Evolutionary conservation across 305 asterid genomes (phyloP).

Genomic region (Rubia peregrina): DNA sequence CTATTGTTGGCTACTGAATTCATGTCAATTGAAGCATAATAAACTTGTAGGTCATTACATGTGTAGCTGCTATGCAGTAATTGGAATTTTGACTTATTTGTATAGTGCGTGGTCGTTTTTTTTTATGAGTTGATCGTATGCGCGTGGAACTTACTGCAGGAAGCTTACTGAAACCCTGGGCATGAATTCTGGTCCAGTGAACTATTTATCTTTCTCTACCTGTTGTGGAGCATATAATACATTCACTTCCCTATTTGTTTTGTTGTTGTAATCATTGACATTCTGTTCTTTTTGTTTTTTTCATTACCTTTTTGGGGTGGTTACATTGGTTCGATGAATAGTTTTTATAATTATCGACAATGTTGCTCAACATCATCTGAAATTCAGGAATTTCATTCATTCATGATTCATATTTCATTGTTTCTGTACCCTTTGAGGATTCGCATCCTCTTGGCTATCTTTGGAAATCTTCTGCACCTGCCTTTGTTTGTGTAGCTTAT

Average conservation of each 20-base stretch:
- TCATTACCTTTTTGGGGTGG: conserved; percentile 17
- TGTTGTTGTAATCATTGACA: conserved; percentile 40
- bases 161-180: conserved; percentile 45
- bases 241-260: conserved; percentile 30
- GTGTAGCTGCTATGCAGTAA: neutral
- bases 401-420: conserved; percentile 43
- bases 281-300: conserved; percentile 26
- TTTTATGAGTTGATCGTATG: conserved; percentile 46
- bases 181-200: conserved; percentile 59
- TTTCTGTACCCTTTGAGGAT: conserved; percentile 53
- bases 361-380: conserved; percentile 41
- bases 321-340: conserved; percentile 47
- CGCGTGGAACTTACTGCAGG: conserved; percentile 88
- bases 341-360: conserved; percentile 38
- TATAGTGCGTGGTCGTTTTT: conserved; percentile 31
- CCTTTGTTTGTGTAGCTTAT: conserved; percentile 45
- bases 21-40: neutral
- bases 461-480: conserved; percentile 55
- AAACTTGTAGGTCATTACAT: neutral
- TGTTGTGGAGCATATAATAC: conserved; percentile 29
- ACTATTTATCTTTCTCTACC: conserved; percentile 41
- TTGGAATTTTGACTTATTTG: conserved; percentile 4
- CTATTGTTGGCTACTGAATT: neutral
- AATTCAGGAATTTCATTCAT: conserved; percentile 43
- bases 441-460: conserved; percentile 46